Percentiles rank a stretch among this genome's conserved stretches.
Evolutionary conservation across 257 asterid genomes (phyloP).

Genomic region (Pogostemon cablin): DNA sequence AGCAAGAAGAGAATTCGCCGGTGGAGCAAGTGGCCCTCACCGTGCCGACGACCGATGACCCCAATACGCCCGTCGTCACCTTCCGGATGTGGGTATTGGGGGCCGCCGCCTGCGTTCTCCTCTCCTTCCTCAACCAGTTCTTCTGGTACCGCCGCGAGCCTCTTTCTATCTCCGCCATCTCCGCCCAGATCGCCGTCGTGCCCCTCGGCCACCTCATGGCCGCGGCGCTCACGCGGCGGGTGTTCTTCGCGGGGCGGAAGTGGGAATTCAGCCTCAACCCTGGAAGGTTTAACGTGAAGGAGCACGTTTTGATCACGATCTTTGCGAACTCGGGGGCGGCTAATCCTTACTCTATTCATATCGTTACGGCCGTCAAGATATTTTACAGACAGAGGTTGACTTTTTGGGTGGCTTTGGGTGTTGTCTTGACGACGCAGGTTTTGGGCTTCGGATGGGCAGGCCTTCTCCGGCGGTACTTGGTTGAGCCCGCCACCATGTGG

Average conservation of each 20-base stretch:
- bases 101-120: constrained; percentile 59
- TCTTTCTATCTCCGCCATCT: constrained; percentile 69
- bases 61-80: constrained; percentile 65
- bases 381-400: constrained; percentile 67
- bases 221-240: constrained; percentile 48
- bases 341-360: constrained; percentile 81
- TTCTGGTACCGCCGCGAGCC: constrained; percentile 95
- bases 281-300: constrained; percentile 77
- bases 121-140: constrained; percentile 92
- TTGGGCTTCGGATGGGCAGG: constrained; percentile 97
- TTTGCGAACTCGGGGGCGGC: constrained; percentile 89
- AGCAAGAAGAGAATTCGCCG: constrained; percentile 52
- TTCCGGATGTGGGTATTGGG: constrained; percentile 85
- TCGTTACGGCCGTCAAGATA: constrained; percentile 80
- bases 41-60: constrained; percentile 73
- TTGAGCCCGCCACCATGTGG: constrained; percentile 98
- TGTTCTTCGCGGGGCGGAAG: constrained; percentile 59
- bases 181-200: constrained; percentile 90
- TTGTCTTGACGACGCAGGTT: constrained; percentile 77
- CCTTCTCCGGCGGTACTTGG: constrained; percentile 74
- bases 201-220: constrained; percentile 93
- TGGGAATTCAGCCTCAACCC: constrained; percentile 79
- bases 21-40: constrained; percentile 84
- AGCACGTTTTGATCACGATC: constrained; percentile 87
- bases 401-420: constrained; percentile 77